Percentiles rank a stretch among this genome's conserved stretches.
Evolutionary conservation across 2,329 filamentous ascomycete species (phyloP).

Genomic region (Xylaria digitata): DNA sequence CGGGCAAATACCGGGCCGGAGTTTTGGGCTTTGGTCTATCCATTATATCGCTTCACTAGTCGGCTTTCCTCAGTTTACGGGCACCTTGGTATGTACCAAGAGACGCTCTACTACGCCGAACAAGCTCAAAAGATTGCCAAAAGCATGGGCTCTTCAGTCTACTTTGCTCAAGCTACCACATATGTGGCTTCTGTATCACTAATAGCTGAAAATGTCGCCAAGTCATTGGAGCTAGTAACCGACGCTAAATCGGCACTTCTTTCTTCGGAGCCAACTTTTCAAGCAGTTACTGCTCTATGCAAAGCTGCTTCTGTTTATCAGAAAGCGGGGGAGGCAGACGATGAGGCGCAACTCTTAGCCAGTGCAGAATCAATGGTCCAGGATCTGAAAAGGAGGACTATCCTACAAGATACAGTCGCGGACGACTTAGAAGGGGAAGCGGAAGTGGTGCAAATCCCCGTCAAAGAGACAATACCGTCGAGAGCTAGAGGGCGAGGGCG

Average conservation of each 20-base stretch:
- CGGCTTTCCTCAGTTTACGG: constrained; percentile 83
- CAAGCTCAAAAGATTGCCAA: constrained; percentile 82
- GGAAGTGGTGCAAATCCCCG: constrained; percentile 51
- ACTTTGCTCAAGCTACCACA: constrained; percentile 64
- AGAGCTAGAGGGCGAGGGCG: constrained; percentile 40
- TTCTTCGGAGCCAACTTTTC: constrained; percentile 57
- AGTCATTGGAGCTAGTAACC: constrained; percentile 66
- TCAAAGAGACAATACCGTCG: constrained; percentile 48
- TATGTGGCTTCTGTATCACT: constrained; percentile 67
- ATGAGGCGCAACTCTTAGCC: constrained; percentile 57
- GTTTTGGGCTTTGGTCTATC: constrained; percentile 83
- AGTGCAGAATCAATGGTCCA: constrained; percentile 62
- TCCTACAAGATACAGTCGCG: constrained; percentile 16
- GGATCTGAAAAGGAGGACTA: constrained; percentile 47
- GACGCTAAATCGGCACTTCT: constrained; percentile 65
- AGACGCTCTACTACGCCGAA: constrained; percentile 88
- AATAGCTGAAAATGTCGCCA: constrained; percentile 68
- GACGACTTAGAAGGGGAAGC: constrained; percentile 53
- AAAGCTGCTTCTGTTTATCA: constrained; percentile 67
- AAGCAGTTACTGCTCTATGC: constrained; percentile 62
- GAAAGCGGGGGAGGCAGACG: constrained; percentile 59
- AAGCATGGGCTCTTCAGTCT: constrained; percentile 71
- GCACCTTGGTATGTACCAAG: constrained; percentile 86
- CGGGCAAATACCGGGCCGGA: constrained; percentile 65
- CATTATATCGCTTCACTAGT: constrained; percentile 76